Evolutionary conservation across 139 green algal genomes (phyloP), one percentile per base, ranked within the genome.

Genomic region (Chlorella sorokiniana): DNA sequence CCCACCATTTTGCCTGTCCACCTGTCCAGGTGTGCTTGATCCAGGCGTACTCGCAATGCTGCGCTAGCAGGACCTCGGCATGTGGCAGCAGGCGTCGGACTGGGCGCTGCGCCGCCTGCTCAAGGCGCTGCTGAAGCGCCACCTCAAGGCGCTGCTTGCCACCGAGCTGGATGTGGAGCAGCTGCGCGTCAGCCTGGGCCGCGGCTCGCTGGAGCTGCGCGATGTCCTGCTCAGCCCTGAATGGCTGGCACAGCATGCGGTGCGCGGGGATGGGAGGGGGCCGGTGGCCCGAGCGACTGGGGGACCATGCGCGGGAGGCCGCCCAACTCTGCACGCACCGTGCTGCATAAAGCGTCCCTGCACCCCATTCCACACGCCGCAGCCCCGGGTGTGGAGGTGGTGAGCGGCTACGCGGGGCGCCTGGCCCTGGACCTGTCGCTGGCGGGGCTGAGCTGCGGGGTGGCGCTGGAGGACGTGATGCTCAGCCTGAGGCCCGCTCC

Each of bases 141-240:
- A 87, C 41, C 68, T 95, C 25, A 65, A 86, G 44, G 35, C 77
- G 27, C 16, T 84, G n/a, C 59, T 88, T 22, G n/a, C 45, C 2
- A 88, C 77, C 11, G 91, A 95, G 65, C 61, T 95, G 3, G 92
- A 95, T 79, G 69, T 95, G 68, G 89, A 95, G 52, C 89, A 93
- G 84, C 79, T 96, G 35, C 86, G 92, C 35, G 90, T 95, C 10
- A 77, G 88, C 48, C 83, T 96, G 5, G 88, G 89, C 9, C 65
- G 81, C 29, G 93, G 91, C 40, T 87, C 73, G 1, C 75, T 96
- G 42, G 90, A 93, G 85, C 82, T 96, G 5, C 86, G 87, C 14
- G 87, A 91, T 48, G 81, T 94, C 41, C 83, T 94, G 67, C 79
- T 96, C 27, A 91, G 94, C 72, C 86, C 75, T 38, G 79, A 91